Percentiles rank a stretch among this genome's conserved stretches.
These are phyloP conservation scores for Tricholomella constricta DNA, from an alignment of 768 basidiomycete genomes.

Conservation along the genomic window DNA sequence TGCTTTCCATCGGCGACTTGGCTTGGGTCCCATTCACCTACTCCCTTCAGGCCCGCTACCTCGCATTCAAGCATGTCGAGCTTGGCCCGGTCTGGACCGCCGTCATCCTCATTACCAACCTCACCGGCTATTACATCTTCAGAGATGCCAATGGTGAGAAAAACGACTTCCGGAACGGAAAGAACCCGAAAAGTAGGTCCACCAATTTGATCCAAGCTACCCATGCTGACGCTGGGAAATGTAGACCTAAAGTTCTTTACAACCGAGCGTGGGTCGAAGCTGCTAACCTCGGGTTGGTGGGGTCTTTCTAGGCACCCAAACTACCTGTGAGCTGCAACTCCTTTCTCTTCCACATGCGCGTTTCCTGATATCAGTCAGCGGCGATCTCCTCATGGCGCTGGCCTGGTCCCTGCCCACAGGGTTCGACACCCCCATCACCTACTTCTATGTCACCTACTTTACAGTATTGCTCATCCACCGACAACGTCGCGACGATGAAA, in stretches of 20 bases:
- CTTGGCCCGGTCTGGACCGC: constrained; percentile 63
- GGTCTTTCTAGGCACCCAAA: constrained; percentile 92
- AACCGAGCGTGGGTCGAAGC: constrained; percentile 84
- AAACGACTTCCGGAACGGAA: constrained; percentile 92
- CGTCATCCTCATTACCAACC: constrained; percentile 64
- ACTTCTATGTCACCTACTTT: constrained; percentile 94
- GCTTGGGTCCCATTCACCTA: constrained; percentile 95
- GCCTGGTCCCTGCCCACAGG: constrained; percentile 95
- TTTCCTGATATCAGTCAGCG: constrained; percentile 1
- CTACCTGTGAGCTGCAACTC: constrained; percentile 62
- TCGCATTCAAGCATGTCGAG: constrained; percentile 85
- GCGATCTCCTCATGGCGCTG: constrained; percentile 73
- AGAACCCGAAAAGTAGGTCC: constrained; percentile 85
- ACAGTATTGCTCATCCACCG: constrained; percentile 86
- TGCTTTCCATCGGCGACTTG: constrained; percentile 93
- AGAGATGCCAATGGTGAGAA: constrained; percentile 88
- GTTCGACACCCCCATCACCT: constrained; percentile 90
- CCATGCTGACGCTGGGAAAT: not conserved
- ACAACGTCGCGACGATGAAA: constrained; percentile 89
- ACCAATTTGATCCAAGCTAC: not conserved
- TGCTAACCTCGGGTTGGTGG: constrained; percentile 98
- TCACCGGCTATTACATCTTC: constrained; percentile 90
- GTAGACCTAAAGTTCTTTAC: constrained; percentile 19
- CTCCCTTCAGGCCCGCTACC: constrained; percentile 90
- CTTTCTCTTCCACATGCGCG: not conserved